phyloP scores from a whole-genome alignment of 2,329 filamentous ascomycete genomes.

The Domatiomyces catenatus region DNA sequence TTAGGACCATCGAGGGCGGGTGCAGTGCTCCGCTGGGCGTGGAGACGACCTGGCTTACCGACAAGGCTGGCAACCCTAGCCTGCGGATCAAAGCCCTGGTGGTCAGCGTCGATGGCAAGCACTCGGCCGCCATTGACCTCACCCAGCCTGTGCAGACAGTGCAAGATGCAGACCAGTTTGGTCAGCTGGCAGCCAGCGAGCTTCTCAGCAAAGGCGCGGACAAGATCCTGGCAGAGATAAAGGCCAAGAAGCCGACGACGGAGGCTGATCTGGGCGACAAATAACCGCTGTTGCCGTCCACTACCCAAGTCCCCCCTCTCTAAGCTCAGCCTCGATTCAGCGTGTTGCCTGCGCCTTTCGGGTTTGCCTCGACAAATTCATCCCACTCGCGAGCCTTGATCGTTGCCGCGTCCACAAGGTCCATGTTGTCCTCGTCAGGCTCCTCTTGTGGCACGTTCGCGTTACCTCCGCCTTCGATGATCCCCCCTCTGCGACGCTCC shows the following conservation, averaged over 20 bases:
- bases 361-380: slow-evolving; percentile 81
- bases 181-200: slow-evolving; percentile 55
- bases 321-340: slow-evolving; percentile 30
- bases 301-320: no score
- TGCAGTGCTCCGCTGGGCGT: slow-evolving; percentile 94
- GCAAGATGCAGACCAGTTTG: slow-evolving; percentile 62
- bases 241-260: slow-evolving; percentile 19
- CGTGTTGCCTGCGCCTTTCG: slow-evolving; percentile 43
- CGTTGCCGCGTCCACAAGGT: slow-evolving; percentile 76
- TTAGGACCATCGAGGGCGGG: slow-evolving; percentile 83
- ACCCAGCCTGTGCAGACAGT: slow-evolving; percentile 43
- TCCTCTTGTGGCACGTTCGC: slow-evolving; percentile 52
- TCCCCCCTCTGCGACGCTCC: slow-evolving; percentile 66
- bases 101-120: slow-evolving; percentile 65
- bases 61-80: slow-evolving; percentile 31
- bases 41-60: slow-evolving; percentile 33
- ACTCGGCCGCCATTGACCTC: slow-evolving; percentile 57
- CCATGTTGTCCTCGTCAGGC: slow-evolving; percentile 76
- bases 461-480: slow-evolving; percentile 80
- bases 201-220: slow-evolving; percentile 64
- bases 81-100: slow-evolving; percentile 64
- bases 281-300: slow-evolving; percentile 5
- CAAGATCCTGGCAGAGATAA: slow-evolving; percentile 68
- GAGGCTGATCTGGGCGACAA: slow-evolving; percentile 14
- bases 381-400: slow-evolving; percentile 93